phyloP scores from a whole-genome alignment of 768 basidiomycete species.

The Tricholoma sp. region DNA sequence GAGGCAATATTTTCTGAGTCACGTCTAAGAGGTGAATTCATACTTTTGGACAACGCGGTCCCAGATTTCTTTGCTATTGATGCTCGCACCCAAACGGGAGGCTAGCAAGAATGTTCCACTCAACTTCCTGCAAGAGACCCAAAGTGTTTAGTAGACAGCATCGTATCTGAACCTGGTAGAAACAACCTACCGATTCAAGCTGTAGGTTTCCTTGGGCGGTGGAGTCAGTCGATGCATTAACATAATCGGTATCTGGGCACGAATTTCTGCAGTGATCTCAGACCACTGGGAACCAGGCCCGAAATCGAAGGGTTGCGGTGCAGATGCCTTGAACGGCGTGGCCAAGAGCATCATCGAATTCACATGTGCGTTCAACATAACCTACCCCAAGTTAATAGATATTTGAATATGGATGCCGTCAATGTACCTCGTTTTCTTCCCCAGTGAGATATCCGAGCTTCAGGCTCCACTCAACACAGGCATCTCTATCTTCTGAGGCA shows the following conservation, averaged over 20 bases:
- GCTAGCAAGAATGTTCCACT: constrained; percentile 81
- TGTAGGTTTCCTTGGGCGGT: constrained; percentile 92
- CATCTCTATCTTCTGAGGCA: constrained; percentile 57
- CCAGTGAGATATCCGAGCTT: constrained; percentile 89
- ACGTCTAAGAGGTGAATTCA: constrained; percentile 20
- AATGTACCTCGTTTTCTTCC: constrained; percentile 67
- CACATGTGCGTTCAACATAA: constrained; percentile 85
- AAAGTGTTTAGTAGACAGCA: not conserved
- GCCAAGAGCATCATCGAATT: constrained; percentile 81
- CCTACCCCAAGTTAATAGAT: constrained; percentile 32
- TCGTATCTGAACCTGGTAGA: not conserved
- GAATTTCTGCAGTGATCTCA: constrained; percentile 70
- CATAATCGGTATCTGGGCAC: constrained; percentile 86
- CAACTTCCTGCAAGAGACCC: constrained; percentile 50
- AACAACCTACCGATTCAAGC: constrained; percentile 76
- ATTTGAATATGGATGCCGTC: constrained; percentile 6
- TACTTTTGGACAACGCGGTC: constrained; percentile 53
- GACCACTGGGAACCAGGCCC: constrained; percentile 61
- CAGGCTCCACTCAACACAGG: constrained; percentile 69
- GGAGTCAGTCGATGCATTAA: constrained; percentile 83
- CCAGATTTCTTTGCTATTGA: constrained; percentile 77
- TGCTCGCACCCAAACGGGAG: constrained; percentile 63
- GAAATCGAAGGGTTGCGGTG: constrained; percentile 76
- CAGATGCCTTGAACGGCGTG: constrained; percentile 69
- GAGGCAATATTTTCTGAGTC: not conserved